Conservation (phyloP, 2,329 filamentous ascomycete species). For the Colletotrichum spaethianum region DNA sequence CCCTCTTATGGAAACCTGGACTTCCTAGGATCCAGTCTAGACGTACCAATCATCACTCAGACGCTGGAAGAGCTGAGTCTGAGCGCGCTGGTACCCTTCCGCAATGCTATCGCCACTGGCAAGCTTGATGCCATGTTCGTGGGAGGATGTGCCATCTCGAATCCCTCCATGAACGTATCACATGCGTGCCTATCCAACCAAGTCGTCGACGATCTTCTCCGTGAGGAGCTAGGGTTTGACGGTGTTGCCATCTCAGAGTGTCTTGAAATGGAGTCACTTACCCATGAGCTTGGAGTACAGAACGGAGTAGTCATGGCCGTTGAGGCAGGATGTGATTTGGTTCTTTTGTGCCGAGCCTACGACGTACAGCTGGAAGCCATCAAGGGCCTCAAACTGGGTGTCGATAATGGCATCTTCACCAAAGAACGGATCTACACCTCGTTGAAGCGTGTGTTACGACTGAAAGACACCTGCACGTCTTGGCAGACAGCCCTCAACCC, state of each 20-base stretch:
- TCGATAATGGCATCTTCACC: constrained; percentile 91
- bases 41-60: constrained; percentile 96
- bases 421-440: constrained; percentile 86
- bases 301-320: constrained; percentile 98
- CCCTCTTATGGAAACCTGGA: constrained; percentile 96
- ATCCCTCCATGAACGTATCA: constrained; percentile 92
- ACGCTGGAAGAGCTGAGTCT: constrained; percentile 92
- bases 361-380: constrained; percentile 93
- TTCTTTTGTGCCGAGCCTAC: constrained; percentile 90
- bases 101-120: constrained; percentile 88
- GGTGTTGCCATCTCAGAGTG: constrained; percentile 97
- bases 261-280: constrained; percentile 95
- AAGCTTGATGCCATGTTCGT: constrained; percentile 94
- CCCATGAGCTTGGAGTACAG: constrained; percentile 96
- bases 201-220: constrained; percentile 89
- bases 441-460: constrained; percentile 79
- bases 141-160: constrained; percentile 92
- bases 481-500: constrained; percentile 95
- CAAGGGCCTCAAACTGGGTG: constrained; percentile 87
- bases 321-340: constrained; percentile 93
- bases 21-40: constrained; percentile 89
- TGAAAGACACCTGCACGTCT: constrained; percentile 89
- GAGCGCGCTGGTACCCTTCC: constrained; percentile 92
- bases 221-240: constrained; percentile 90
- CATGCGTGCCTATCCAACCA: constrained; percentile 95